Percentiles rank a stretch among this genome's conserved stretches.
Conservation (phyloP, 805 yeast genomes). For the Nakazawaea wickerhamii region DNA sequence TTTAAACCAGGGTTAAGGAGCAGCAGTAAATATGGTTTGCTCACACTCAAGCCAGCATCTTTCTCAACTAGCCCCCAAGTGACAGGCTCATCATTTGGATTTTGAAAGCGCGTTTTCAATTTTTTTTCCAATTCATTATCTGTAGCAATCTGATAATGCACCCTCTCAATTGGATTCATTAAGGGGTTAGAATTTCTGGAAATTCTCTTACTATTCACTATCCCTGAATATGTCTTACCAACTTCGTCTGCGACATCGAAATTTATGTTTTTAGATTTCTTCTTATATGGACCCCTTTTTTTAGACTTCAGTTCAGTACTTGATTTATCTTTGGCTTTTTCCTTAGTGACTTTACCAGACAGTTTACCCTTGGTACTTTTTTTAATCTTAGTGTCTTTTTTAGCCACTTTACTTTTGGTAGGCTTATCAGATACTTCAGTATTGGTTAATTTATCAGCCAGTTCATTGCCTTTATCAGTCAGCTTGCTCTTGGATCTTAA, state of each 20-base stretch:
- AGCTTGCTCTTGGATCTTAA: no score
- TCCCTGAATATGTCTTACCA: neutral
- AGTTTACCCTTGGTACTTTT: no score
- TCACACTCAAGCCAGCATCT: neutral
- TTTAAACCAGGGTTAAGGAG: conserved; percentile 8
- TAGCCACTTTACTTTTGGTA: no score
- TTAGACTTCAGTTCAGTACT: no score
- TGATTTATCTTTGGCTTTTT: no score
- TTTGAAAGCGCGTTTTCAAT: neutral
- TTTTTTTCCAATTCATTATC: neutral
- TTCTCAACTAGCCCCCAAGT: neutral
- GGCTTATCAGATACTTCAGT: no score
- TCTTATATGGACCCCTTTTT: no score
- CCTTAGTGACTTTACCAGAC: no score
- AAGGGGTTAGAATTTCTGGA: neutral
- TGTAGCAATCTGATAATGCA: neutral
- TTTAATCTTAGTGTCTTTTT: no score
- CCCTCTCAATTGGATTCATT: neutral
- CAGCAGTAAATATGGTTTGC: conserved; percentile 4
- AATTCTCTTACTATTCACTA: neutral
- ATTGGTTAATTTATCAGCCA: no score
- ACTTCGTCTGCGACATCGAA: neutral
- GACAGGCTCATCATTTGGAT: neutral
- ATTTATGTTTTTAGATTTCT: no score
- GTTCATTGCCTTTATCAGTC: no score